Base-by-base conservation (phyloP, 208 protist genomes). In the Acanthamoeba royreba region DNA sequence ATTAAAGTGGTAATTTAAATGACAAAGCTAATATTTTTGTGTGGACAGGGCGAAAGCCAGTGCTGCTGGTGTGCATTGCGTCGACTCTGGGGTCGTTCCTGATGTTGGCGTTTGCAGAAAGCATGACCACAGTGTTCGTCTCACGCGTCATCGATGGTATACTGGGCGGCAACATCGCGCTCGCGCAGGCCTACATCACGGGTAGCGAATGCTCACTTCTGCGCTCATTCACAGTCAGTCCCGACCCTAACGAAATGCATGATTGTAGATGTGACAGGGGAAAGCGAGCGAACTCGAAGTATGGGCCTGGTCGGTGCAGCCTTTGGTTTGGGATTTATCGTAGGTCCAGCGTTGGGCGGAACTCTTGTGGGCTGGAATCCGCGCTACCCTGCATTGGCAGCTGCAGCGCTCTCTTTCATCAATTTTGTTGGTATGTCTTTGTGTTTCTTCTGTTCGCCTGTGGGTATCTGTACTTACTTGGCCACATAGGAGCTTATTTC, bases 151-250 rank as follows among this genome's bases (percentile, higher is more conserved):
- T 87, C 28, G 77, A 87, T 46, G 77, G 77, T 28, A 49, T 87
- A 15, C 47, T 87, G 28, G 77, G 77, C n/a, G 77, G 77, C 77
- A 87, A 87, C 47, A 87, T 87, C n/a, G 42, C 77, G 11, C 31
- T 87, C 45, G 77, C 77, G 2, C 77, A 87, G 77, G 77, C 77
- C 45, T 87, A 87, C 45, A 87, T 87, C 31, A 58, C 77, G 13
- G 77, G 77, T 87, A 83, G 25, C 22, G 52, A 28, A 28, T 61
- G 17, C 22, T 22, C 22, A 28, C 22, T 61, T 61, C 52, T 61
- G 17, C 22, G 25, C 22, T 61, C 52, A 28, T 61, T 61, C 52
- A 28, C 22, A 28, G 17, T 61, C 22, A 17, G 17, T 61, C 22
- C 22, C 22, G 19, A 28, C 22, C 22, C 52, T 61, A 28, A 28